Percentiles rank a stretch among this genome's conserved stretches.
phyloP scores from a whole-genome alignment of 768 basidiomycete genomes.

The Phaeotremella fagi region DNA sequence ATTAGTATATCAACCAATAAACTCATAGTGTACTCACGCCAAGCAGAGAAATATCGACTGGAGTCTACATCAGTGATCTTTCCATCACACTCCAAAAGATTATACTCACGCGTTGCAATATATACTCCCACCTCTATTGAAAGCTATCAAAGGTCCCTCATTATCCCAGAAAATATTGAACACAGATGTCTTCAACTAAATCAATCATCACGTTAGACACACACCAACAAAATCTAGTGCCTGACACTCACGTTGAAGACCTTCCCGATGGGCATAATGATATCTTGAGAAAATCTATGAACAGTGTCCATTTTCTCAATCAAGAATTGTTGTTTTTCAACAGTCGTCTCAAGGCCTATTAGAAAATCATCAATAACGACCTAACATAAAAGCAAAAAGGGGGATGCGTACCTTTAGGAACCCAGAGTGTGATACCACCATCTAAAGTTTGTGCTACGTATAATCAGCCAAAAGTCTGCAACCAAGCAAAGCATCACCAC shows the following conservation, averaged over 20 bases:
- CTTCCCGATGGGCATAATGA: slow-evolving; percentile 62
- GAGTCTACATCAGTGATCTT: slow-evolving; percentile 1
- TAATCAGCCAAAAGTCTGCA: slow-evolving; percentile 9
- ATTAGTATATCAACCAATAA: not conserved
- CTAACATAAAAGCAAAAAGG: slow-evolving; percentile 50
- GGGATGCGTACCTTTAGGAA: slow-evolving; percentile 22
- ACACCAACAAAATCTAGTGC: not conserved
- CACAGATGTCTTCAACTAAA: slow-evolving; percentile 61
- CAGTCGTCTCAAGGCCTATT: slow-evolving; percentile 39
- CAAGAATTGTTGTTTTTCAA: slow-evolving; percentile 6
- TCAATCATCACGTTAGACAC: not conserved
- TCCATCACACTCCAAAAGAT: not conserved
- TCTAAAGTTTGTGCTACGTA: not conserved
- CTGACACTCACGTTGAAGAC: slow-evolving; percentile 57
- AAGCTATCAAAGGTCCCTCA: slow-evolving; percentile 78
- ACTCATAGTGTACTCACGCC: slow-evolving; percentile 60
- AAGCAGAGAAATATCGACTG: slow-evolving; percentile 73
- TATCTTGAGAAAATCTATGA: slow-evolving; percentile 63
- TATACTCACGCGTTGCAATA: slow-evolving; percentile 62
- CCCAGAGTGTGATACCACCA: slow-evolving; percentile 24
- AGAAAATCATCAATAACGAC: not conserved
- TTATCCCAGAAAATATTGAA: slow-evolving; percentile 84
- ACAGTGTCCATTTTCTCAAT: slow-evolving; percentile 43
- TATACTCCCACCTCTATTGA: slow-evolving; percentile 82
- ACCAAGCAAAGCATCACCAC: not conserved